These are phyloP conservation scores for Daedaleopsis nitida DNA, from an alignment of 768 basidiomycete genomes.

Conservation along the genomic window DNA sequence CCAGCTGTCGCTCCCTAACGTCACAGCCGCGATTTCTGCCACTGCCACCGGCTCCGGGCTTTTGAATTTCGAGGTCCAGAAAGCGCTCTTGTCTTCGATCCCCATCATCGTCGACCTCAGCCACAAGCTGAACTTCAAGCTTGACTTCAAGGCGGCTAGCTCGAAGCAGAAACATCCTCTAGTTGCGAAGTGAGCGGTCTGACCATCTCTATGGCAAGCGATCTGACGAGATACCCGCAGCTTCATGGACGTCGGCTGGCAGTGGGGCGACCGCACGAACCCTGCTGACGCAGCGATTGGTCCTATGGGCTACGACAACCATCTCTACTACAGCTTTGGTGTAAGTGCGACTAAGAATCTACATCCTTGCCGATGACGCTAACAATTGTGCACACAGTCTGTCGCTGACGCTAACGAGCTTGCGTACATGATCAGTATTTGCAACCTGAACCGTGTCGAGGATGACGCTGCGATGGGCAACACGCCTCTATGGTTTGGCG, in stretches of 20 bases:
- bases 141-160: conserved; percentile 23
- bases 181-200: conserved; percentile 39
- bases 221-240: conserved; percentile 35
- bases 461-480: conserved; percentile 46
- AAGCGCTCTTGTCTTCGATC: conserved; percentile 36
- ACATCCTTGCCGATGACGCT: background rate
- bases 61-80: conserved; percentile 34
- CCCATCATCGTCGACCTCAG: conserved; percentile 39
- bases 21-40: conserved; percentile 36
- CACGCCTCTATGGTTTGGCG: conserved; percentile 55
- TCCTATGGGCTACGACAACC: conserved; percentile 77
- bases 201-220: background rate
- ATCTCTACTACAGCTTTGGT: conserved; percentile 76
- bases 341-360: conserved; percentile 40
- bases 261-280: conserved; percentile 66
- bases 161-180: conserved; percentile 29
- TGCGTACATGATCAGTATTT: conserved; percentile 68
- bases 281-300: conserved; percentile 70
- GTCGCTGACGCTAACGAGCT: conserved; percentile 65
- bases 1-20: conserved; percentile 31
- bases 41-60: conserved; percentile 11
- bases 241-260: conserved; percentile 85
- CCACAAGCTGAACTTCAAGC: conserved; percentile 23
- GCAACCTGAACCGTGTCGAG: conserved; percentile 65
- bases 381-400: conserved; percentile 45